Percentiles rank a stretch among this genome's conserved stretches.
phyloP scores from a whole-genome alignment of 169 alveolate species.

The Cryptosporidium xiaoi region DNA sequence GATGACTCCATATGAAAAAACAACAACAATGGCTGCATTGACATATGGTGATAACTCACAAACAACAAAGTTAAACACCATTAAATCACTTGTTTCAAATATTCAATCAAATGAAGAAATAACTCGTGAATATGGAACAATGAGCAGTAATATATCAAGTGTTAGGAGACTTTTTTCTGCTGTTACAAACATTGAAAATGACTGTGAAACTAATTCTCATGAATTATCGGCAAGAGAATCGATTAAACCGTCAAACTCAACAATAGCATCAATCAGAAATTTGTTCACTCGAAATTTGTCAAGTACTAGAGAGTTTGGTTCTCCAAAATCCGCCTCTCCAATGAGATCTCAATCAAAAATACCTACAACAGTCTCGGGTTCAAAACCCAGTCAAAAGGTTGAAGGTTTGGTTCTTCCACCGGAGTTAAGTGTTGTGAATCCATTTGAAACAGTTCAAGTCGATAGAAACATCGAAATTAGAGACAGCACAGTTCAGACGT shows the following conservation, averaged over 20 bases:
- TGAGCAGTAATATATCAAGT: conserved; percentile 66
- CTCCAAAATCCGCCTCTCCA: conserved; percentile 49
- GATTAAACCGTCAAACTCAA: conserved; percentile 61
- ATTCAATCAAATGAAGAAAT: conserved; percentile 53
- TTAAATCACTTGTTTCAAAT: conserved; percentile 63
- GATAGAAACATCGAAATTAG: conserved; percentile 53
- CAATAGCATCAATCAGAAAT: conserved; percentile 54
- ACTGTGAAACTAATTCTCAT: neutral
- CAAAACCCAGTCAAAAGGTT: conserved; percentile 14
- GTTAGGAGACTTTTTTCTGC: conserved; percentile 65
- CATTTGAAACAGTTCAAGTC: conserved; percentile 65
- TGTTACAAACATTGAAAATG: conserved; percentile 40
- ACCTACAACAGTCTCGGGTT: conserved; percentile 48
- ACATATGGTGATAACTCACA: conserved; percentile 71
- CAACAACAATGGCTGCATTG: conserved; percentile 73
- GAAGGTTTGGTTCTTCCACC: conserved; percentile 71
- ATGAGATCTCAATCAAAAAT: conserved; percentile 18
- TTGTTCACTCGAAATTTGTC: conserved; percentile 28
- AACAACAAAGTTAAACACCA: conserved; percentile 35
- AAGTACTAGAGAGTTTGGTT: conserved; percentile 19
- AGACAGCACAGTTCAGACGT: conserved; percentile 72
- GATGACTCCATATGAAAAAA: conserved; percentile 67
- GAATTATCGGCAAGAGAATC: conserved; percentile 1
- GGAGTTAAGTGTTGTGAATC: conserved; percentile 68
- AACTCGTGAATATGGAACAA: conserved; percentile 45